Percentiles rank a stretch among this genome's conserved stretches.
Conservation (phyloP, 73 alveolate species). For the Urostyla sp. region DNA sequence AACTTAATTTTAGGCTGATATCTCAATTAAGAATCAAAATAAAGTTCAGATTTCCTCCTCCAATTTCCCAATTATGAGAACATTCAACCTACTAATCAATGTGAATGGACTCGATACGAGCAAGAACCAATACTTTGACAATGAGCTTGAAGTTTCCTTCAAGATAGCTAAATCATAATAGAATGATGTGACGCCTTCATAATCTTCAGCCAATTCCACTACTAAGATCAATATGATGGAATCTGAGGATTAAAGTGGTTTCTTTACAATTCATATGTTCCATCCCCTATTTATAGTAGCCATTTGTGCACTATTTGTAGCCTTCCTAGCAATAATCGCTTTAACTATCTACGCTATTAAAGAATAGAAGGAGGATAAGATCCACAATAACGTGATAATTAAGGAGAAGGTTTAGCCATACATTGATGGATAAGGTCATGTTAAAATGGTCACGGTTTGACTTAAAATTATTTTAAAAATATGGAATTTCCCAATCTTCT, state of each 20-base stretch:
- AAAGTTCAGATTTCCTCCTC: not conserved
- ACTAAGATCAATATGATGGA: not conserved
- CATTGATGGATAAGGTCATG: no score
- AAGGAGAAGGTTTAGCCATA: no score
- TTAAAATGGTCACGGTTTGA: no score
- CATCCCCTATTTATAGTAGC: no score
- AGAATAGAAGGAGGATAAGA: no score
- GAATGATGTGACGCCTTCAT: not conserved
- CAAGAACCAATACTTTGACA: constrained; percentile 4
- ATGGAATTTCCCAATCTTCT: no score
- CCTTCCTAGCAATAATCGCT: no score
- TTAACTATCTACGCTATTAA: no score
- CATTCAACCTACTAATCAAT: constrained; percentile 34
- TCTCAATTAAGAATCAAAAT: constrained; percentile 4
- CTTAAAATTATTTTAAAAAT: no score
- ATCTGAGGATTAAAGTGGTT: not conserved
- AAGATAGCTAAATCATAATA: not conserved
- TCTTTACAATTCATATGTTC: no score
- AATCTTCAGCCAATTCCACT: not conserved
- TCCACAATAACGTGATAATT: no score
- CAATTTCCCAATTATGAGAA: not conserved
- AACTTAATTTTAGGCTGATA: constrained; percentile 15
- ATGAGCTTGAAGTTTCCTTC: not conserved
- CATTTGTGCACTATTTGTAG: no score
- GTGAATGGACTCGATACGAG: constrained; percentile 41